phyloP scores from a whole-genome alignment of 2,329 filamentous ascomycete genomes.

The Trichoderma aggressivum region DNA sequence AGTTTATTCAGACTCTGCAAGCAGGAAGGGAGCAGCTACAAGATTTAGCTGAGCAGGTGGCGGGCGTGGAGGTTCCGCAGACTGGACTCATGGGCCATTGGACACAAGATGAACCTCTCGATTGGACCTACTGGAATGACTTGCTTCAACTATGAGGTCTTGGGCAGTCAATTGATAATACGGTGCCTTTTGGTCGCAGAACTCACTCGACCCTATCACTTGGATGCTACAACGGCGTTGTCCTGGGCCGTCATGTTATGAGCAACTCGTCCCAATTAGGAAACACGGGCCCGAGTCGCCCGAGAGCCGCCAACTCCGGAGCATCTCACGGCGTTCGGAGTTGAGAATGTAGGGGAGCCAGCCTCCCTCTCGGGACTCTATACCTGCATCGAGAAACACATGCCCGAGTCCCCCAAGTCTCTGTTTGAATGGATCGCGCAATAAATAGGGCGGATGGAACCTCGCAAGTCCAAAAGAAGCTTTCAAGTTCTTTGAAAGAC shows the following conservation, averaged over 20 bases:
- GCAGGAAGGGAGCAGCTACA: background rate
- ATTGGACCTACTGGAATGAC: slow-evolving; percentile 7
- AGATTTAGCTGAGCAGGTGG: background rate
- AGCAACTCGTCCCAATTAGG: background rate
- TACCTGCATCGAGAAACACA: background rate
- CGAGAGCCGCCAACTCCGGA: background rate
- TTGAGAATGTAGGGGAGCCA: background rate
- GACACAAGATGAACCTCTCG: background rate
- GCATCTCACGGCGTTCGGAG: background rate
- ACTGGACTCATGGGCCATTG: background rate
- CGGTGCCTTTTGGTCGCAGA: too few relatives aligned
- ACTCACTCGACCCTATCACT: background rate
- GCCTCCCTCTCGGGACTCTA: background rate
- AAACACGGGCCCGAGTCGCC: background rate
- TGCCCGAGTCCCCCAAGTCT: background rate
- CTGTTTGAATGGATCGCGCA: background rate
- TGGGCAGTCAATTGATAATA: background rate
- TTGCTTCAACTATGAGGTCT: background rate
- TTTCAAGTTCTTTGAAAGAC: background rate
- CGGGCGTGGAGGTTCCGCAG: background rate
- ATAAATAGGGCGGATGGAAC: background rate
- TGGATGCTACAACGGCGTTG: too few relatives aligned
- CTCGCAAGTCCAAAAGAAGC: background rate
- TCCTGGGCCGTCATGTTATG: background rate
- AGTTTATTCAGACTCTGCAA: background rate